Evolutionary conservation across 148 eudicot species (phyloP).

Genomic region (Silene latifolia): DNA sequence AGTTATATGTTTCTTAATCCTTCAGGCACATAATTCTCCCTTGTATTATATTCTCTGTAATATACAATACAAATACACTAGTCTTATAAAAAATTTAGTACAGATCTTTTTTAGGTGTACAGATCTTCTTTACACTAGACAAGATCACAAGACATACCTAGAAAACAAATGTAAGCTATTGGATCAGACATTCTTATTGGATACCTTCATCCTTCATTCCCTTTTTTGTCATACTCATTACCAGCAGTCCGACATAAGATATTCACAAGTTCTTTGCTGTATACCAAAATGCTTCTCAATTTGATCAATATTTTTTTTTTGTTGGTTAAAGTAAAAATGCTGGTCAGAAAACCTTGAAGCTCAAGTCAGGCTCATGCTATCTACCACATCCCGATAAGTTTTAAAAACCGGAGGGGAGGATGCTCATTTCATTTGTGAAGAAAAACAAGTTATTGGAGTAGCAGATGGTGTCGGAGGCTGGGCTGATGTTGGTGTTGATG

Average conservation of each 20-base stretch:
- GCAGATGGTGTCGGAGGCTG: too few species aligned
- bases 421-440: too few species aligned
- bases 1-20: slow-evolving; percentile 54
- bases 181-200: not conserved
- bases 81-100: not conserved
- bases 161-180: not conserved
- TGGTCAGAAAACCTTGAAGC: slow-evolving; percentile 44
- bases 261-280: not conserved
- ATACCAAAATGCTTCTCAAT: not conserved
- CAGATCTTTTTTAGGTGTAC: not conserved
- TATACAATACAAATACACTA: slow-evolving; percentile 16
- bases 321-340: slow-evolving; percentile 35
- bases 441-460: too few species aligned
- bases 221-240: not conserved
- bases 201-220: not conserved
- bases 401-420: slow-evolving; percentile 70
- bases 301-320: slow-evolving; percentile 17
- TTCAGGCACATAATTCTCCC: slow-evolving; percentile 8
- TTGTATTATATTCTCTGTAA: slow-evolving; percentile 3
- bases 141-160: not conserved
- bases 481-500: too few species aligned
- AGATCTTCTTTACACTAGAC: not conserved
- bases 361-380: slow-evolving; percentile 76
- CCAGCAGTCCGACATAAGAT: not conserved
- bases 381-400: slow-evolving; percentile 94